Evolutionary conservation across 2,329 filamentous ascomycete species (phyloP).

Genomic region (Cercospora sp.): DNA sequence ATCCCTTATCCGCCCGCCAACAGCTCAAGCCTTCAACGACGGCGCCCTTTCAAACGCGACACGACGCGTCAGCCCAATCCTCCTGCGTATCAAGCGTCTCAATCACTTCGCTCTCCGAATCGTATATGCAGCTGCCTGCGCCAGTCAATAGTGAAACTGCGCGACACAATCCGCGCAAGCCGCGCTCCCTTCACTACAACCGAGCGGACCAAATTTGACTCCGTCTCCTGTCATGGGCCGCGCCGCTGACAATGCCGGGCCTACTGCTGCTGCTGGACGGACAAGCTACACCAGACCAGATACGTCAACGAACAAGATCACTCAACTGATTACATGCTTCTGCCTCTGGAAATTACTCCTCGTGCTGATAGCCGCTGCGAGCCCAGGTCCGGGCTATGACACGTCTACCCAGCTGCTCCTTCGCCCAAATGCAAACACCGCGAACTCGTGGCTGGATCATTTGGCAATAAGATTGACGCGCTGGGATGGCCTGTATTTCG

Average conservation of each 20-base stretch:
- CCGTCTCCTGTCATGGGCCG: neutral
- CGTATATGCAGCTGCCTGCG: neutral
- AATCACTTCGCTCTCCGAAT: neutral
- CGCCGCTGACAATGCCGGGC: neutral
- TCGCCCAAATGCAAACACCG: constrained; percentile 28
- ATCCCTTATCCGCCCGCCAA: neutral
- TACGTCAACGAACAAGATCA: constrained; percentile 16
- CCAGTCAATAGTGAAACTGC: neutral
- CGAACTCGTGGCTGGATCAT: constrained; percentile 34
- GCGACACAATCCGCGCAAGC: neutral
- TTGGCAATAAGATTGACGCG: constrained; percentile 62
- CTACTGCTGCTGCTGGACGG: neutral
- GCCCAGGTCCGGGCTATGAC: constrained; percentile 68
- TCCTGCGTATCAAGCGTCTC: neutral
- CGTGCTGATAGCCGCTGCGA: constrained; percentile 59
- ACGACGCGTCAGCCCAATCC: neutral
- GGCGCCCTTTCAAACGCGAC: neutral
- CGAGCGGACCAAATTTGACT: neutral
- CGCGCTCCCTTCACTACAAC: neutral
- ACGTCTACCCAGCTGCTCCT: constrained; percentile 66
- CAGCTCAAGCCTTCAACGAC: neutral
- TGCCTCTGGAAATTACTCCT: constrained; percentile 66
- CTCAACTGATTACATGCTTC: constrained; percentile 46
- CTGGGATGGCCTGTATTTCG: constrained; percentile 82
- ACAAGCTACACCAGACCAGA: constrained; percentile 9